These are phyloP conservation scores for Penicillium concentricum DNA, from an alignment of 2,329 filamentous ascomycete genomes.

Conservation along the genomic window DNA sequence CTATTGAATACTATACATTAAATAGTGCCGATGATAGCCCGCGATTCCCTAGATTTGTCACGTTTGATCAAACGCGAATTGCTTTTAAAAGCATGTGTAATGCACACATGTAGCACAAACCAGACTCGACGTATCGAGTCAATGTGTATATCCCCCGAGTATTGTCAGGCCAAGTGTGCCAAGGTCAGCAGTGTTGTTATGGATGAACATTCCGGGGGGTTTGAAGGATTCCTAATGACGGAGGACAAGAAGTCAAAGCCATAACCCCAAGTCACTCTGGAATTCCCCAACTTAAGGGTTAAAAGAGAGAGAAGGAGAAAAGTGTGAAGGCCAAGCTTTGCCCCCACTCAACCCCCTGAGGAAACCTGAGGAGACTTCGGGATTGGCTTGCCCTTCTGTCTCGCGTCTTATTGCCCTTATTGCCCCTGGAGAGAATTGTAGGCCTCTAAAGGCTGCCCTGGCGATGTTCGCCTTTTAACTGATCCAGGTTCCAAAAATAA, in stretches of 20 bases:
- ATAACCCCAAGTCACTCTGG: not conserved
- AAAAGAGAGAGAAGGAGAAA: not conserved
- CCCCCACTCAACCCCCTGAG: not conserved
- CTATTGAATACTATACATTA: not conserved
- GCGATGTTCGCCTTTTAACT: not conserved
- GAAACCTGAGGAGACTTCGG: not conserved
- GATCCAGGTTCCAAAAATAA: not conserved
- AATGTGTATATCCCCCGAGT: not conserved
- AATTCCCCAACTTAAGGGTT: not conserved
- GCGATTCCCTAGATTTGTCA: not conserved
- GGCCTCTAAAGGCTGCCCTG: not conserved
- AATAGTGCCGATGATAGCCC: not conserved
- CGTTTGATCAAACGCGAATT: not conserved
- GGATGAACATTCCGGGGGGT: slow-evolving; percentile 21
- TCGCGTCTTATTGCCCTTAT: not conserved
- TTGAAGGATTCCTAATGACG: slow-evolving; percentile 21
- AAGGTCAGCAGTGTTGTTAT: slow-evolving; percentile 20
- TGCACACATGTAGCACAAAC: not conserved
- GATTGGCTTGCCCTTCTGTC: not conserved
- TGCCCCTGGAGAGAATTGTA: not conserved
- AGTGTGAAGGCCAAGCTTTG: slow-evolving; percentile 18
- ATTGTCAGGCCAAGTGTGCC: not conserved
- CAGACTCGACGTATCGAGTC: not conserved
- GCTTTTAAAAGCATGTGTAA: not conserved
- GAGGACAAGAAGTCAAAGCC: not conserved